Evolutionary conservation across 495 filamentous ascomycete genomes (phyloP).

Genomic region (Amphirosellinia nigrospora): DNA sequence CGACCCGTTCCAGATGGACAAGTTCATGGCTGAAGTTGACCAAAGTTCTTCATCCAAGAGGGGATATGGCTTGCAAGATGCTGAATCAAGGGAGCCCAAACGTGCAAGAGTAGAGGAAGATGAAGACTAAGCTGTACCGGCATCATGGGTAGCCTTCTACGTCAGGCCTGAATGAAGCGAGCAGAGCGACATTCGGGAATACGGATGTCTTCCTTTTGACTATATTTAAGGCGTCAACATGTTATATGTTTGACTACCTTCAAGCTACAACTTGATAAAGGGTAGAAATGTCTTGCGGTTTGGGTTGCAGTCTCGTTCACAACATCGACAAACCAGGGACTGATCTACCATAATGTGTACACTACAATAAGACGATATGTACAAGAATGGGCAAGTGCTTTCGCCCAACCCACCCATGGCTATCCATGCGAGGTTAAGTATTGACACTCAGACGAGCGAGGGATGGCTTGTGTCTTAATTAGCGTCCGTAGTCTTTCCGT

Average conservation of each 20-base stretch:
- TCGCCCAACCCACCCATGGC: background rate
- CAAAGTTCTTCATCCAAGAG: constrained; percentile 69
- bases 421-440: background rate
- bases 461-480: background rate
- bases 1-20: constrained; percentile 92
- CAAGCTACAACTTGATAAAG: background rate
- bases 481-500: background rate
- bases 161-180: background rate
- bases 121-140: constrained; percentile 42
- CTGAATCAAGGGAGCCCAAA: constrained; percentile 72
- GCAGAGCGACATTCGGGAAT: background rate
- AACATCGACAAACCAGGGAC: background rate
- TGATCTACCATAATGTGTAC: background rate
- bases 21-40: constrained; percentile 82
- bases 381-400: background rate
- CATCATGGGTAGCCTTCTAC: background rate
- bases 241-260: background rate
- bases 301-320: background rate
- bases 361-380: background rate
- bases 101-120: constrained; percentile 83
- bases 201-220: background rate
- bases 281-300: background rate
- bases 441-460: background rate
- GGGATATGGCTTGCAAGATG: constrained; percentile 84
- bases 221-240: background rate